Evolutionary conservation across 2,329 filamentous ascomycete species (phyloP), one percentile per base, ranked within the genome.

Genomic region (Penicillium sp.): DNA sequence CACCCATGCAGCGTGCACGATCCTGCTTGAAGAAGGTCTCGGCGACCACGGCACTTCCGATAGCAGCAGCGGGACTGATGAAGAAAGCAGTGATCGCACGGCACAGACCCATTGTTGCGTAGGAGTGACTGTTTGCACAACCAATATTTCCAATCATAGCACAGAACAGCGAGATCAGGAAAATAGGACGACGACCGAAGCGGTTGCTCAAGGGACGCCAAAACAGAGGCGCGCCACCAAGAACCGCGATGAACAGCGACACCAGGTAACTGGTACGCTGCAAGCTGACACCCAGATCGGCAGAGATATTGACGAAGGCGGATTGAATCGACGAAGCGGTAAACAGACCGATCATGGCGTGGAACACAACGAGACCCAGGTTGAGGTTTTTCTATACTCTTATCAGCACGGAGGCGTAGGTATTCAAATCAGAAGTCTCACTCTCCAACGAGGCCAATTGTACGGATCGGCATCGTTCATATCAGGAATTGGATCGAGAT

Each of bases 11-110:
- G 26, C 72, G 73, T 0, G 75, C 81, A 20, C 81, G 67, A 51
- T 83, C 77, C 20, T 75, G 74, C 58, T 77, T 77, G 70, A 83
- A 84, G 66, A 82, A 84, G 0, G 76, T 80, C 64, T 84, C 81
- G 0, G 80, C 75, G 0, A 84, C 82, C 3, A 84, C 80, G 0
- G 74, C 81, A 58, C 78, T 81, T 14, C 82, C 81, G 40, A 84
- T 81, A 0, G 77, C 76, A 12, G 72, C 73, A 0, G 81, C 76
- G 0, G 82, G 81, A 35, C 72, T 76, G 58, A 83, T 81, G 68
- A 83, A 83, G 63, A 83, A 81, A 0, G 79, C 70, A 1, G 73
- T 73, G 26, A 84, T 73, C 3, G 78, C 79, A 33, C 81, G 74
- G 57, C 79, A 82, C 1, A 75, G 67, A 2, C 72, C 75, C 79